A percentile compares a stretch with the other conserved stretches of the same genome.
phyloP scores from a whole-genome alignment of 345 rosid genomes.

The Dimocarpus longan region DNA sequence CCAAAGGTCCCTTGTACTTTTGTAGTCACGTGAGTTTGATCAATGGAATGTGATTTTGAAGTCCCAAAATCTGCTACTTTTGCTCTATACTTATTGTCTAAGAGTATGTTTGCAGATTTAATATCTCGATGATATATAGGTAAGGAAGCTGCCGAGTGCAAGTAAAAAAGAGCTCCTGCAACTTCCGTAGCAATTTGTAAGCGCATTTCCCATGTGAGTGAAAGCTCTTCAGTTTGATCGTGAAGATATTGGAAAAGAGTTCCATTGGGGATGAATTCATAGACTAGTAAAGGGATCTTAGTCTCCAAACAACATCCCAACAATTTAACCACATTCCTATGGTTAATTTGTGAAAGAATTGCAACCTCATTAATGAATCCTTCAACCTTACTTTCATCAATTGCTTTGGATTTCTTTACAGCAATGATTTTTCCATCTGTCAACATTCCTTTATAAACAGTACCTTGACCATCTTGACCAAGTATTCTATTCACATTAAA shows the following conservation, averaged over 20 bases:
- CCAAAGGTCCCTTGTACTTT: constrained; percentile 12
- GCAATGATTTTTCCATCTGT: constrained; percentile 9
- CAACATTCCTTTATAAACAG: neutral
- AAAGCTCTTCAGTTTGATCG: constrained; percentile 2
- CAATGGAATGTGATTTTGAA: neutral
- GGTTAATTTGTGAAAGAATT: constrained; percentile 2
- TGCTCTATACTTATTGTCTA: constrained; percentile 12
- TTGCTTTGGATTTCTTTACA: neutral
- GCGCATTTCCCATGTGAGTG: constrained; percentile 12
- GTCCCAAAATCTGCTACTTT: constrained; percentile 20
- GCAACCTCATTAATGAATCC: neutral
- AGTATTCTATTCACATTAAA: constrained; percentile 4
- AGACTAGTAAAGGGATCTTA: neutral
- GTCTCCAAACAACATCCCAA: constrained; percentile 5
- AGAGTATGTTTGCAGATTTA: constrained; percentile 1
- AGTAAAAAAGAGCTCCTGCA: constrained; percentile 6
- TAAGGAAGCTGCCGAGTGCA: neutral
- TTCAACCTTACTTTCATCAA: constrained; percentile 1
- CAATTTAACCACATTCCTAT: constrained; percentile 13
- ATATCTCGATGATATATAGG: neutral
- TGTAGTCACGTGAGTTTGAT: constrained; percentile 12
- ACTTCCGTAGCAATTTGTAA: neutral
- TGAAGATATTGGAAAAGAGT: constrained; percentile 16
- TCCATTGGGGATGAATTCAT: constrained; percentile 13
- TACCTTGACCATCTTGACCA: constrained; percentile 10